These are phyloP conservation scores for Coemansia sp. DNA, from an alignment of 192 early-diverging fungal species.

Conservation along the genomic window DNA sequence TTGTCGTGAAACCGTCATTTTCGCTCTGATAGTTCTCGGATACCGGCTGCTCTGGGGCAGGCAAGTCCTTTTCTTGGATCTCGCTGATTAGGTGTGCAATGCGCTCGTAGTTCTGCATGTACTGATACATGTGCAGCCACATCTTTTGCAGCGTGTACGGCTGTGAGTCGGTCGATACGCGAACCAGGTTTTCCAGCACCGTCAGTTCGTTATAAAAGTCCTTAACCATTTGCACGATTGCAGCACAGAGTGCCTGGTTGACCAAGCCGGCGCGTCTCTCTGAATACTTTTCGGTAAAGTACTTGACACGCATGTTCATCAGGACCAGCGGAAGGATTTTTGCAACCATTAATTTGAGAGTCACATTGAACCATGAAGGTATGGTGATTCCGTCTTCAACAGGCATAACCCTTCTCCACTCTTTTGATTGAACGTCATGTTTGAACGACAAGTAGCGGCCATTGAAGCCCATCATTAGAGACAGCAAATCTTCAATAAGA, in stretches of 20 bases:
- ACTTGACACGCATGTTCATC: slow-evolving; percentile 70
- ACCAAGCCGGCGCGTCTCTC: slow-evolving; percentile 80
- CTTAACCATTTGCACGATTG: slow-evolving; percentile 71
- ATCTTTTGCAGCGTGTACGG: slow-evolving; percentile 89
- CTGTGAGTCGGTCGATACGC: slow-evolving; percentile 48
- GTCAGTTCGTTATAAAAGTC: slow-evolving; percentile 83
- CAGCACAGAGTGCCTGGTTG: slow-evolving; percentile 86
- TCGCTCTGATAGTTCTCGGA: slow-evolving; percentile 6
- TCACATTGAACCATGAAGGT: slow-evolving; percentile 51
- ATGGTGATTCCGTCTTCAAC: slow-evolving; percentile 49
- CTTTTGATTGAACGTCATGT: slow-evolving; percentile 28
- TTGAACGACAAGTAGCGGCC: slow-evolving; percentile 65
- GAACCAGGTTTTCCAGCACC: slow-evolving; percentile 85
- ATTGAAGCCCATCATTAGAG: slow-evolving; percentile 83
- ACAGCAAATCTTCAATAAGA: slow-evolving; percentile 88
- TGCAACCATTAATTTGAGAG: slow-evolving; percentile 66
- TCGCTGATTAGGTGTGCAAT: slow-evolving; percentile 55
- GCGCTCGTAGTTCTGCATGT: slow-evolving; percentile 56
- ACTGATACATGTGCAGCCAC: slow-evolving; percentile 86
- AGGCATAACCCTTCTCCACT: slow-evolving; percentile 45
- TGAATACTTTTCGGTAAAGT: slow-evolving; percentile 74
- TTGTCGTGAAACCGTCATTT: slow-evolving; percentile 22
- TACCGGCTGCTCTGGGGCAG: slow-evolving; percentile 12
- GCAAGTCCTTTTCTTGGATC: slow-evolving; percentile 44
- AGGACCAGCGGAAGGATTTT: slow-evolving; percentile 76